Evolutionary conservation across 345 rosid genomes (phyloP), one percentile per base, ranked within the genome.

Genomic region (Aegle marmelos): DNA sequence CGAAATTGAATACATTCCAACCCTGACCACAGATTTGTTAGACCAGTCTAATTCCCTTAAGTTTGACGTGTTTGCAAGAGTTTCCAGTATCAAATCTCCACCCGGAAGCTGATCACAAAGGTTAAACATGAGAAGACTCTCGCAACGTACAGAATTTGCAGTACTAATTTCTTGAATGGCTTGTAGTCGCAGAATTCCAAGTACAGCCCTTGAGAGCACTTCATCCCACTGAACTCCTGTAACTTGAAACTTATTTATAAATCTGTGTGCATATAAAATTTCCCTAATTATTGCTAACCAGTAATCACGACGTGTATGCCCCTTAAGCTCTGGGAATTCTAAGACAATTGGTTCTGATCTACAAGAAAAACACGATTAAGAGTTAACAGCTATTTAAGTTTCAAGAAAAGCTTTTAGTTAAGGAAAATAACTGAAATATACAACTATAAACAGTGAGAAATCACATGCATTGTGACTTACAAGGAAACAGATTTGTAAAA

Each of bases 251-350:
- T 89, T 90, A 57, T 80, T 86, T 79, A 94, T 85, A 78, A 91
- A 96, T 76, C 87, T 88, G 74, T 94, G 97, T 53, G 84, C 92
- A 73, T 78, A 90, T 78, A 94, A 82, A 73, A 96, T 83, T 86
- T 96, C 99, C 83, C 82, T 85, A 72, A 93, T 88, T 63, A 90
- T 82, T 73, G 98, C 89, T 48, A 96, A 82, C 99, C 99, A 96
- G 85, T 89, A 91, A 85, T 94, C 97, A 81, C 98, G 98, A 14
- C 98, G 92, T 53, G 88, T 85, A 84, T 94, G 98, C 67, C 98
- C 99, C 87, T 94, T 96, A 50, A 96, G 94, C 87, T 96, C 95
- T 2, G 98, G 98, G 82, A 96, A 92, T 87, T 96, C 99, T 39
- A 94, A 83, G 61, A 92, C 83, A 77, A 84, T 93, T 70, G 98